phyloP scores from a whole-genome alignment of 1,284 basidiomycete species.

The Cryptococcus sp. region DNA sequence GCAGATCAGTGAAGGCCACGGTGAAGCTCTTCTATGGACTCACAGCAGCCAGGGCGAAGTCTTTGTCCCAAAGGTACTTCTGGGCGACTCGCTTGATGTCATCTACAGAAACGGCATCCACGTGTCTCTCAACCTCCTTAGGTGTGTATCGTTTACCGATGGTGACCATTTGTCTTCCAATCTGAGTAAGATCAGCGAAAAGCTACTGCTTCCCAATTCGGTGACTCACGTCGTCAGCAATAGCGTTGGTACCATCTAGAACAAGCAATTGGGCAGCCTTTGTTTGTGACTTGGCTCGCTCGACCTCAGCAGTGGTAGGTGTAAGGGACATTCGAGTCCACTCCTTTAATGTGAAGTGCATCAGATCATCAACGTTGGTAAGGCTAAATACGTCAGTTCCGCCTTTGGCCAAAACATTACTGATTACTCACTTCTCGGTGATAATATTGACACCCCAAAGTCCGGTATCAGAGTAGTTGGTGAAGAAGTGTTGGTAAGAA shows the following conservation, averaged over 20 bases:
- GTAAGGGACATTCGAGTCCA: conserved; percentile 94
- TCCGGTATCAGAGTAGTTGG: conserved; percentile 98
- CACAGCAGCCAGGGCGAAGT: conserved; percentile 33
- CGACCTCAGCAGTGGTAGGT: conserved; percentile 81
- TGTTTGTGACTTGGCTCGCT: conserved; percentile 95
- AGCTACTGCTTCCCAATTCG: not conserved
- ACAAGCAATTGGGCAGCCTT: conserved; percentile 89
- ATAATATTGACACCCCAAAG: conserved; percentile 99
- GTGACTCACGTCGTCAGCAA: conserved; percentile 74
- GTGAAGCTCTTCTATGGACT: not conserved
- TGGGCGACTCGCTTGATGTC: conserved; percentile 93
- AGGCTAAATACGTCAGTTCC: conserved; percentile 41
- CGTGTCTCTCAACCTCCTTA: conserved; percentile 86
- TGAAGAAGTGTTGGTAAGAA: conserved; percentile 99
- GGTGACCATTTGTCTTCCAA: conserved; percentile 93
- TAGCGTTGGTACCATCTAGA: conserved; percentile 90
- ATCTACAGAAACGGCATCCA: conserved; percentile 80
- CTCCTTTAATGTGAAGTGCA: conserved; percentile 92
- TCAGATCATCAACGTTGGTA: conserved; percentile 85
- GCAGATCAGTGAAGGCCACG: conserved; percentile 55
- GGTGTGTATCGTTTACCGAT: conserved; percentile 86
- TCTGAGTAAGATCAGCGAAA: conserved; percentile 39
- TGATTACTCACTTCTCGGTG: conserved; percentile 66
- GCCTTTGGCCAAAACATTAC: not conserved
- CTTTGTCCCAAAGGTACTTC: conserved; percentile 91